phyloP scores from a whole-genome alignment of 306 rosid species.

The Inga oerstediana region DNA sequence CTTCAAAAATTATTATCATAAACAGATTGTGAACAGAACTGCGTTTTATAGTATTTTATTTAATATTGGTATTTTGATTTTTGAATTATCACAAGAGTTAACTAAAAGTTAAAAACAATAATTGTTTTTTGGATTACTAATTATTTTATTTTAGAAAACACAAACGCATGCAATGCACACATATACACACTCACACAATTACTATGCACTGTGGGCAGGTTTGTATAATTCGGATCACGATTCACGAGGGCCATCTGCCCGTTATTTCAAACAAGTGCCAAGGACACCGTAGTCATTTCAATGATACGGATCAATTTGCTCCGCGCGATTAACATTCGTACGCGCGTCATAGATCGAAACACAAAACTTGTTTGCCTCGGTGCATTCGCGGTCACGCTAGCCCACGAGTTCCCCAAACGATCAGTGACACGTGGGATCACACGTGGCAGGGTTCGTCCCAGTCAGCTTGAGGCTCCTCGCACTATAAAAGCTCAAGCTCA shows the following conservation, averaged over 20 bases:
- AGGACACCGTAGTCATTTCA: constrained; percentile 11
- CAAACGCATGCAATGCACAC: constrained; percentile 21
- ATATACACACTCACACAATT: constrained; percentile 30
- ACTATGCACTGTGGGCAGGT: constrained; percentile 26
- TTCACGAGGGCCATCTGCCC: constrained; percentile 46
- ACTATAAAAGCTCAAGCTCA: constrained; percentile 46
- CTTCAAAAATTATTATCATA: too few species aligned
- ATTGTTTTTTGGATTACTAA: neutral
- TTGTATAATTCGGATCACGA: constrained; percentile 35
- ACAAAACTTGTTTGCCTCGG: neutral
- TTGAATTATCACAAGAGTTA: neutral
- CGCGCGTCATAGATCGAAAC: constrained; percentile 43
- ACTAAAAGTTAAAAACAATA: neutral
- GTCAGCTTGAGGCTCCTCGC: constrained; percentile 40
- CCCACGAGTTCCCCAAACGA: constrained; percentile 30
- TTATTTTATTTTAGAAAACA: neutral
- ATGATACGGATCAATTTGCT: neutral
- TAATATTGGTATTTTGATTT: neutral
- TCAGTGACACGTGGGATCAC: constrained; percentile 24
- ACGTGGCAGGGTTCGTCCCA: constrained; percentile 46
- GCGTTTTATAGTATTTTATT: neutral
- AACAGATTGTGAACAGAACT: neutral
- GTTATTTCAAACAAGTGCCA: constrained; percentile 32
- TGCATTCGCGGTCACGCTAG: constrained; percentile 35
- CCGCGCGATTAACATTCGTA: constrained; percentile 25